These are phyloP conservation scores for Mortierella sp. DNA, from an alignment of 371 early-diverging fungal species.

Conservation along the genomic window DNA sequence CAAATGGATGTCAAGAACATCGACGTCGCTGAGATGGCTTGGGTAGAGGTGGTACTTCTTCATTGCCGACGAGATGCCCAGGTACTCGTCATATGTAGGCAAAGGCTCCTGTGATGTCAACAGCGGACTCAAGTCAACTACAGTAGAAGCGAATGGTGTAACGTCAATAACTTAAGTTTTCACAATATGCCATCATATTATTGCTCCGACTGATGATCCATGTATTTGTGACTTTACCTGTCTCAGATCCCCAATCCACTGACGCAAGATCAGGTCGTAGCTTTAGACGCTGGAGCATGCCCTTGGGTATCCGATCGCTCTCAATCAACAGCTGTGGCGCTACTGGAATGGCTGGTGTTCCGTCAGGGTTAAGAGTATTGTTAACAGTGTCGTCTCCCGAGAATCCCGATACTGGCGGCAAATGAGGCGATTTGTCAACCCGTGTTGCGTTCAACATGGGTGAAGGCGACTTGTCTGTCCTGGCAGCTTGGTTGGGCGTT, in stretches of 20 bases:
- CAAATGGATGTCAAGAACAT: constrained; percentile 45
- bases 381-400: constrained; percentile 24
- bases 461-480: constrained; percentile 23
- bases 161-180: background rate
- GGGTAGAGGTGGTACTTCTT: constrained; percentile 30
- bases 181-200: no score
- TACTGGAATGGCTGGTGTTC: background rate
- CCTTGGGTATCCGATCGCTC: constrained; percentile 52
- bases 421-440: constrained; percentile 26
- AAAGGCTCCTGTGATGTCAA: constrained; percentile 30
- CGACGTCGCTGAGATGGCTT: constrained; percentile 28
- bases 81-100: constrained; percentile 47
- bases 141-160: background rate
- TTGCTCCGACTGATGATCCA: background rate
- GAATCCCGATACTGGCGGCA: constrained; percentile 5
- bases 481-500: background rate
- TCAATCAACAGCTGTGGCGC: constrained; percentile 36
- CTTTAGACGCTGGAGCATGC: constrained; percentile 39
- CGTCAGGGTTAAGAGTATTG: constrained; percentile 3
- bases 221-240: constrained; percentile 20
- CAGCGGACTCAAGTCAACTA: constrained; percentile 47
- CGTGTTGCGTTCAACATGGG: constrained; percentile 33
- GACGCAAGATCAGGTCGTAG: constrained; percentile 36
- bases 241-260: constrained; percentile 46
- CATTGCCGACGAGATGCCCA: constrained; percentile 41